A percentile compares a stretch with the other conserved stretches of the same genome.
Evolutionary conservation across 2,329 filamentous ascomycete genomes (phyloP).

Genomic region (Leptodontidium sp.): DNA sequence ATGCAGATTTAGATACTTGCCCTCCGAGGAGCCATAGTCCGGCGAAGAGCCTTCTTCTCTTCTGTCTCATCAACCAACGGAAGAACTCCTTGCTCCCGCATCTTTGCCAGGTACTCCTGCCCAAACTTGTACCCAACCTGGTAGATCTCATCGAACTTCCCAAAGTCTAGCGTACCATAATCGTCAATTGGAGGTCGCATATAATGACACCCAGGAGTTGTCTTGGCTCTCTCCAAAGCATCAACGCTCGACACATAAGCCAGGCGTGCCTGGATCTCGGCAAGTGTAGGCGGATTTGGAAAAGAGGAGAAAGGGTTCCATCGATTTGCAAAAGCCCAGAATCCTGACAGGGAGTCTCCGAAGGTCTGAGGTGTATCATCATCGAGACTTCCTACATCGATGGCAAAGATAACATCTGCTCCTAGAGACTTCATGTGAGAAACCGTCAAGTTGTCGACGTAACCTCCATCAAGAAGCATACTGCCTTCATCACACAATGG

Average conservation of each 20-base stretch:
- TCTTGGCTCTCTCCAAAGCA: slow-evolving; percentile 92
- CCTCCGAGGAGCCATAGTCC: slow-evolving; percentile 81
- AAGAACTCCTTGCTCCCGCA: slow-evolving; percentile 82
- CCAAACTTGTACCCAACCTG: slow-evolving; percentile 87
- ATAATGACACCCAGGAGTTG: slow-evolving; percentile 88
- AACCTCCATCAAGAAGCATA: slow-evolving; percentile 96
- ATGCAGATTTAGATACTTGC: slow-evolving; percentile 69
- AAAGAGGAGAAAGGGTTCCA: slow-evolving; percentile 95
- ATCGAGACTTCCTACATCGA: slow-evolving; percentile 93
- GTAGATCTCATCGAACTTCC: slow-evolving; percentile 97
- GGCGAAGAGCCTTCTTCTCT: slow-evolving; percentile 77
- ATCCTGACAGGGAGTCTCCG: slow-evolving; percentile 91
- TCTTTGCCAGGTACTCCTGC: slow-evolving; percentile 76
- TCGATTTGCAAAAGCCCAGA: slow-evolving; percentile 93
- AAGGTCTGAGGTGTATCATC: slow-evolving; percentile 92
- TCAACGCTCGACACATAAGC: slow-evolving; percentile 96
- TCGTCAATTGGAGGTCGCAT: slow-evolving; percentile 95
- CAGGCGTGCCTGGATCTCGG: slow-evolving; percentile 92
- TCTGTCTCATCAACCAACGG: slow-evolving; percentile 75
- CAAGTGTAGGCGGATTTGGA: slow-evolving; percentile 92
- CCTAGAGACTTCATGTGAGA: slow-evolving; percentile 96
- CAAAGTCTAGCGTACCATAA: slow-evolving; percentile 95
- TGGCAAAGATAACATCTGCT: slow-evolving; percentile 91
- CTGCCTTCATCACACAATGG: slow-evolving; percentile 96
- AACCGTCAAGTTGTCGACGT: slow-evolving; percentile 96